These are phyloP conservation scores for Xylaria sp. DNA, from an alignment of 2,329 filamentous ascomycete genomes.

Conservation along the genomic window DNA sequence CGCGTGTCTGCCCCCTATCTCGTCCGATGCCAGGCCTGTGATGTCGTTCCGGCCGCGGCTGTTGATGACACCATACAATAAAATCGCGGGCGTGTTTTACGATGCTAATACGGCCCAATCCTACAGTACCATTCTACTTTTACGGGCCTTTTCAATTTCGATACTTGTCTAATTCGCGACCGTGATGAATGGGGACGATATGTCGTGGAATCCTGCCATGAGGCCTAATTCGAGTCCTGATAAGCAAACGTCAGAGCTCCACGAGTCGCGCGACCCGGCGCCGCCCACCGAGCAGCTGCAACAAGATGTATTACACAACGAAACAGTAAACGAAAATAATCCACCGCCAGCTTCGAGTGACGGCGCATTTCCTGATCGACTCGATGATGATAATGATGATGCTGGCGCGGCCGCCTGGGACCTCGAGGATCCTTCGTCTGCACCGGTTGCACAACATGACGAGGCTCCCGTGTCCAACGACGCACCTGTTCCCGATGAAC, in stretches of 20 bases:
- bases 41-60: slow-evolving; percentile 15
- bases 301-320: slow-evolving; percentile 18
- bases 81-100: slow-evolving; percentile 1
- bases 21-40: slow-evolving; percentile 13
- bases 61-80: slow-evolving; percentile 9
- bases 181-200: slow-evolving; percentile 45
- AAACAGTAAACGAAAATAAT: slow-evolving; percentile 17
- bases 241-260: slow-evolving; percentile 18
- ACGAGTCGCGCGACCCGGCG: slow-evolving; percentile 12
- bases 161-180: slow-evolving; percentile 36
- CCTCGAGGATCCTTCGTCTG: slow-evolving; percentile 18
- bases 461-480: slow-evolving; percentile 15
- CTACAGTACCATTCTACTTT: slow-evolving; percentile 25
- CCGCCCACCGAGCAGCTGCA: slow-evolving; percentile 7
- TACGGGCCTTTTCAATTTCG: slow-evolving; percentile 24
- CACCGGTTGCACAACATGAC: slow-evolving; percentile 14
- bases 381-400: slow-evolving; percentile 29
- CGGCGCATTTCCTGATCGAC: slow-evolving; percentile 29
- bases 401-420: slow-evolving; percentile 33
- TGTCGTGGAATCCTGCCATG: slow-evolving; percentile 55
- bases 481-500: slow-evolving; percentile 17
- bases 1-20: slow-evolving; percentile 21
- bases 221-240: slow-evolving; percentile 47
- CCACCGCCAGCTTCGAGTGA: slow-evolving; percentile 20
- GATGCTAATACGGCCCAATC: slow-evolving; percentile 22